Base-by-base conservation (phyloP, 495 filamentous ascomycete species). In the Thermochaetoides thermophila region DNA sequence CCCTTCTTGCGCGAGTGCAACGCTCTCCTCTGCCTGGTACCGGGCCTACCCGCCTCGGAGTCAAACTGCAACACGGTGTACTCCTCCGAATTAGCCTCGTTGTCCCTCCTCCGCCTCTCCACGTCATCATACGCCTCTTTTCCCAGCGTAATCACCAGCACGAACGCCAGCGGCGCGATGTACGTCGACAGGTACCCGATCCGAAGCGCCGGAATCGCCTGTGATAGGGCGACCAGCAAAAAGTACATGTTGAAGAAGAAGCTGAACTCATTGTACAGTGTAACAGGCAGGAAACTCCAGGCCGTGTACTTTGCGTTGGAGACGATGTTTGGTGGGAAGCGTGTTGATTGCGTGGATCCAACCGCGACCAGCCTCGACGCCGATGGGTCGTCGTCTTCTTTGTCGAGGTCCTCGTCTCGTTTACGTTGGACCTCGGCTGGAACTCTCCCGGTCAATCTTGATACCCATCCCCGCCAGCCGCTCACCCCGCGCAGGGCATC, bases 201-300 rank as follows among this genome's bases (percentile, higher is more conserved):
- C 20, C 83, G 71, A 25, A 99, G 55, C 6, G 81, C 66, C 11
- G 85, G 84, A 36, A 99, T 81, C 24, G 81, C 76, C 57, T 99
- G 91, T 10, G 85, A 94, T 26, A 95, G 57, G 6, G 91, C 91
- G 4, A 99, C 91, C 5, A 96, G 68, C 6, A 99, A 68, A 54
- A 96, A 99, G 48, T 99, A 99, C 49, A 95, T 76, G 64, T 99
- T 99, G 68, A 96, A 94, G 59, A 99, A 99, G 60, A 96, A 96
- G 28, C 84, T 93, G 50, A 99, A 99, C 45, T 99, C 91, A 61
- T 96, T 94, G 53, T 92, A 99, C 9, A 96, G 63, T 0, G 91
- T 96, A 16, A 83, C 66, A 3, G 91, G 91, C 3, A 99, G 68
- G 56, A 99, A 99, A 38, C 77, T 89, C 66, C 83, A 82, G 1